Percentiles rank a stretch among this genome's conserved stretches.
These are phyloP conservation scores for Fusarium udum DNA, from an alignment of 2,329 filamentous ascomycete genomes.

Conservation along the genomic window DNA sequence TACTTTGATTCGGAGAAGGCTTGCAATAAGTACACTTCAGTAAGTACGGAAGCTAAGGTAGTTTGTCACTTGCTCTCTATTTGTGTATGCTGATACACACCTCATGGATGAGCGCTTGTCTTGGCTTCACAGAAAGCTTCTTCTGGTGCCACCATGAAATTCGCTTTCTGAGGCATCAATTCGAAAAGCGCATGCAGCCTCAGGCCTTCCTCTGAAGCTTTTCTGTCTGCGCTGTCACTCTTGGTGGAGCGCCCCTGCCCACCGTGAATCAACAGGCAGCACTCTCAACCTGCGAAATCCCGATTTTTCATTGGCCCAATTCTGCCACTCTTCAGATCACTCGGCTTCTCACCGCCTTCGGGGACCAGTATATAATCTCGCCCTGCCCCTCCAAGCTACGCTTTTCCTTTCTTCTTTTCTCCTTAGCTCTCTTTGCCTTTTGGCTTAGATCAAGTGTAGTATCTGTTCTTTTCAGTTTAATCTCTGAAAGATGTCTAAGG, in stretches of 20 bases:
- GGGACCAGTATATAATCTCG: constrained; percentile 34
- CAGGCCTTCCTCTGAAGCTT: neutral
- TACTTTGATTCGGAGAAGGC: neutral
- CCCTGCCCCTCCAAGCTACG: constrained; percentile 16
- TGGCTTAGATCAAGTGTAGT: constrained; percentile 95
- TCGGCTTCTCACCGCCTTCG: constrained; percentile 2
- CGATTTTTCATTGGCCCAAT: constrained; percentile 6
- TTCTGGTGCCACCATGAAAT: neutral
- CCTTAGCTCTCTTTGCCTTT: constrained; percentile 61
- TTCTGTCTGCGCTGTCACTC: neutral
- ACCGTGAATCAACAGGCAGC: constrained; percentile 21
- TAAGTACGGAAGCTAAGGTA: neutral
- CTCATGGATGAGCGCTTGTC: neutral
- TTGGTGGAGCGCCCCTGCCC: neutral
- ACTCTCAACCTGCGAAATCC: neutral
- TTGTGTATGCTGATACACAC: neutral
- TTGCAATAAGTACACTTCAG: neutral
- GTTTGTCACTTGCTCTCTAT: neutral
- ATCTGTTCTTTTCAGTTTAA: constrained; percentile 99
- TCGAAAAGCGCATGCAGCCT: neutral
- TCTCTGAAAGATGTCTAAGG: constrained; percentile 85
- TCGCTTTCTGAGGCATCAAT: neutral
- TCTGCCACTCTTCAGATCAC: constrained; percentile 23
- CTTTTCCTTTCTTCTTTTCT: constrained; percentile 45
- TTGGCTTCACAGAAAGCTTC: neutral